A percentile compares a stretch with the other conserved stretches of the same genome.
Conservation (phyloP, 2,329 filamentous ascomycete genomes). For the Hypomyces rosellus region DNA sequence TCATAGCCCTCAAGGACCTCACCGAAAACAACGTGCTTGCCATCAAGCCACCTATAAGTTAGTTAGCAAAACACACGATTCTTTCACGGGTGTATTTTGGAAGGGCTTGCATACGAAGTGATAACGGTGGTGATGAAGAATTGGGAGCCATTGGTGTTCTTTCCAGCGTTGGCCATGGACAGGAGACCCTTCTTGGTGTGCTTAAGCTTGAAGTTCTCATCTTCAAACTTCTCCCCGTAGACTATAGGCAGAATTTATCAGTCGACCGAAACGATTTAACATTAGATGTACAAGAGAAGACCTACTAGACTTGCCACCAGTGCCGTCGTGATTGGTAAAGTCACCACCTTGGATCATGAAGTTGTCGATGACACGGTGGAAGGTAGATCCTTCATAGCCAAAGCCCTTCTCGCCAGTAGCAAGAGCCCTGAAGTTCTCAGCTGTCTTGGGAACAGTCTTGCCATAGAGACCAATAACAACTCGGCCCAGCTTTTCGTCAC, state of each 20-base stretch:
- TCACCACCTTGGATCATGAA: slow-evolving; percentile 93
- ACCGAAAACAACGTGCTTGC: slow-evolving; percentile 80
- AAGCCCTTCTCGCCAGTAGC: slow-evolving; percentile 82
- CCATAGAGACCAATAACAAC: slow-evolving; percentile 80
- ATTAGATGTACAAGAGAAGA: slow-evolving; percentile 15
- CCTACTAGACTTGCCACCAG: slow-evolving; percentile 78
- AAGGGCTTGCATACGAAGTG: slow-evolving; percentile 53
- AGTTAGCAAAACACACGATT: not conserved
- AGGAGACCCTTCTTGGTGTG: slow-evolving; percentile 79
- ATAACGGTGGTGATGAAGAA: slow-evolving; percentile 86
- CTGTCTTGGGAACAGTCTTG: slow-evolving; percentile 75
- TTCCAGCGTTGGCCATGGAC: slow-evolving; percentile 80
- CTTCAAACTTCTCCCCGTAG: slow-evolving; percentile 76
- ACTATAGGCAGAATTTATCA: slow-evolving; percentile 36
- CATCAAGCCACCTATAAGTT: slow-evolving; percentile 65
- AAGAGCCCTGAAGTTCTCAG: slow-evolving; percentile 70
- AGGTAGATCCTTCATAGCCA: slow-evolving; percentile 72
- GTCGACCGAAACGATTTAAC: slow-evolving; percentile 17
- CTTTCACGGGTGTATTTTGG: not conserved
- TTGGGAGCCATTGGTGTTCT: slow-evolving; percentile 82
- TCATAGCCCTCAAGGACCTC: slow-evolving; percentile 85
- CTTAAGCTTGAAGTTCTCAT: slow-evolving; percentile 95
- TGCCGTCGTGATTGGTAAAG: slow-evolving; percentile 77
- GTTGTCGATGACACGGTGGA: slow-evolving; percentile 85
- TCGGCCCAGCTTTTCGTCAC: slow-evolving; percentile 66